Base-by-base conservation (phyloP, 2,329 filamentous ascomycete species). In the Hypomyces rosellus region DNA sequence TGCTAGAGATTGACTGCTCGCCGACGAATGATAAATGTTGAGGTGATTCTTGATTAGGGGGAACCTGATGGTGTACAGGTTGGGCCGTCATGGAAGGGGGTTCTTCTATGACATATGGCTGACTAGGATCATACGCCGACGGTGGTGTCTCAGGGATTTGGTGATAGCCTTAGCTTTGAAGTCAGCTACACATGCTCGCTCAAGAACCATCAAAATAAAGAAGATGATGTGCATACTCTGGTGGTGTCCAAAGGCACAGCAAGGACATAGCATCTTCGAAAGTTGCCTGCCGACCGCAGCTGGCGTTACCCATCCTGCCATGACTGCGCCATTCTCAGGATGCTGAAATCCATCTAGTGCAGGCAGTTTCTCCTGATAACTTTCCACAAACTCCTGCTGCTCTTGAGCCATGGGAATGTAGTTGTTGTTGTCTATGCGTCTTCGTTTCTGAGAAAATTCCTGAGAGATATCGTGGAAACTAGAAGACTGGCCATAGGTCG, bases 31-130 rank as follows among this genome's bases (percentile, higher is more conserved):
- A 34, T 9, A n/a, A 40, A 33, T 52, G 44, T 11, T 36, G 46
- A 18, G 33, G 33, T 16, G 40, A 46, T 14, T 39, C 34, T 3
- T 18, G n/a, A 13, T 14, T 34, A 15, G 44, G 12, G n/a, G 43
- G 8, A 11, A 12, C n/a, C 30, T 22, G 44, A 16, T 34, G 38
- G 30, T 43, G 25, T 9, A 40, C 34, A 7, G 25, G 13, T 2
- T 37, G 41, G 30, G 34, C 16, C 12, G 46, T 16, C 55, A 56
- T 52, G 11, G 59, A 53, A 49, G 52, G 51, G 48, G 53, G 45
- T 53, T 59, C 59, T 40, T 65, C 61, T 34, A 63, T 59, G 40
- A 60, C 50, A 43, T 70, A 72, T 8, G 68, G 62, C 18, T 59
- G 57, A 34, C 59, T 63, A 11, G 62, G 51, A 7, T 59, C 64